Evolutionary conservation across 139 green algal genomes (phyloP).

Genomic region (Tetratostichococcus sp.): DNA sequence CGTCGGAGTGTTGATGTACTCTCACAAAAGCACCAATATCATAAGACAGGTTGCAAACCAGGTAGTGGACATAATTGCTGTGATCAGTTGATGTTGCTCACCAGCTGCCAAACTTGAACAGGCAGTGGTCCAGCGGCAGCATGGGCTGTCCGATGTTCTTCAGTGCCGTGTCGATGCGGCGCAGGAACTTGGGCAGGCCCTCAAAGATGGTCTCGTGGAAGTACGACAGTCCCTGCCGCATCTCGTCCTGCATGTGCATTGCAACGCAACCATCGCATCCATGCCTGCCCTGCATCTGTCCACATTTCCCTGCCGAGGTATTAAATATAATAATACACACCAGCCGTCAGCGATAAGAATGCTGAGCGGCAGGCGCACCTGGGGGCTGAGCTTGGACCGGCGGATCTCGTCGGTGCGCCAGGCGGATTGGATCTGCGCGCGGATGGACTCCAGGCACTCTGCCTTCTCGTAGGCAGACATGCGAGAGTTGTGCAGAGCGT

Average conservation of each 20-base stretch:
- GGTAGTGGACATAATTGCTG: too few relatives aligned
- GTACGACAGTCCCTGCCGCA: conserved; percentile 87
- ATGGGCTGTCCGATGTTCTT: conserved; percentile 75
- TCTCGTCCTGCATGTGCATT: conserved; percentile 76
- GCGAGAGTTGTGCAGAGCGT: conserved; percentile 75
- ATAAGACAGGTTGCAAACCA: too few relatives aligned
- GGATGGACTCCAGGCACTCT: conserved; percentile 74
- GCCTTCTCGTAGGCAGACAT: conserved; percentile 75
- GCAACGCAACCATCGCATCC: too few relatives aligned
- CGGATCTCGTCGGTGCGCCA: conserved; percentile 98
- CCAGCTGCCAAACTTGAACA: conserved; percentile 50
- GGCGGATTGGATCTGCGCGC: conserved; percentile 64
- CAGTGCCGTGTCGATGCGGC: conserved; percentile 86
- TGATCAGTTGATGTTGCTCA: too few relatives aligned
- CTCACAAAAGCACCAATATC: too few relatives aligned
- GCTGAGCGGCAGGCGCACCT: conserved; percentile 40
- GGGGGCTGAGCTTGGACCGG: conserved; percentile 78
- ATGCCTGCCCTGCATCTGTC: too few relatives aligned
- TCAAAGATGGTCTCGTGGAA: conserved; percentile 89
- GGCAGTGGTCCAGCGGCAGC: conserved; percentile 68
- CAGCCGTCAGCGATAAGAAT: too few relatives aligned
- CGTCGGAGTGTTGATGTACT: background rate
- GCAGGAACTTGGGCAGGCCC: conserved; percentile 55
- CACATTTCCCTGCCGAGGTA: too few relatives aligned
- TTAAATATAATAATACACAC: too few relatives aligned